Conservation (phyloP, 176 grass and related monocot species). For the Phoenix dactylifera region DNA sequence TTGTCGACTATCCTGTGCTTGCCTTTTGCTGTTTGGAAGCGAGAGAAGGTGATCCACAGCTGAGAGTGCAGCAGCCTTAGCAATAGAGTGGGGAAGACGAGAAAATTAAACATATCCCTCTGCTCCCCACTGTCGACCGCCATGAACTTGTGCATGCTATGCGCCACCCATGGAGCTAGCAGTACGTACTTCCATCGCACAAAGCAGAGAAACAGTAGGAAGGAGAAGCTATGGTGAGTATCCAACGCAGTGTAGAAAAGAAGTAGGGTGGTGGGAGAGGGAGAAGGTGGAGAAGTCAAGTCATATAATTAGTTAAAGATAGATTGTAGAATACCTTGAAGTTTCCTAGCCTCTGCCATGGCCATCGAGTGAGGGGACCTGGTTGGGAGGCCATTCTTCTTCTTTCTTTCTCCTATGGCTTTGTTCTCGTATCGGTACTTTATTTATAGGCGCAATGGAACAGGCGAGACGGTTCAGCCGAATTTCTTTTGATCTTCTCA, state of each 20-base stretch:
- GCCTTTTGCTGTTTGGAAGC: constrained; percentile 3
- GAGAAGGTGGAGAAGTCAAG: background rate
- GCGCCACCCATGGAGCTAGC: constrained; percentile 43
- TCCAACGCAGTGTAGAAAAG: too few relatives aligned
- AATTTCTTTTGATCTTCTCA: too few relatives aligned
- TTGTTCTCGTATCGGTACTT: too few relatives aligned
- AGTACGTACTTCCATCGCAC: constrained; percentile 31
- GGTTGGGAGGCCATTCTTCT: constrained; percentile 42
- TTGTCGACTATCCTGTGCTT: constrained; percentile 10
- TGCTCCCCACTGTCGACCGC: constrained; percentile 10
- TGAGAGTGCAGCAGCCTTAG: constrained; percentile 6
- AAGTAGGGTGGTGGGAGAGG: background rate
- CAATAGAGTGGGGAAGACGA: constrained; percentile 10
- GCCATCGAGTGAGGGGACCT: constrained; percentile 45
- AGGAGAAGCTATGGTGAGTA: too few relatives aligned
- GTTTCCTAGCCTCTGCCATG: constrained; percentile 57
- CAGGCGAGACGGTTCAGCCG: too few relatives aligned
- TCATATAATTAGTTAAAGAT: background rate
- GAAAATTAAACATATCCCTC: constrained; percentile 22
- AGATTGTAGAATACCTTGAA: constrained; percentile 27
- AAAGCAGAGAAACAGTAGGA: too few relatives aligned
- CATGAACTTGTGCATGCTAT: constrained; percentile 38
- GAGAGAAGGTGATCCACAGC: constrained; percentile 3
- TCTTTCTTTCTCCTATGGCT: background rate
- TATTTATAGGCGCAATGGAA: too few relatives aligned